These are phyloP conservation scores for Spathaspora gorwiae DNA, from an alignment of 805 yeast species.

Conservation along the genomic window DNA sequence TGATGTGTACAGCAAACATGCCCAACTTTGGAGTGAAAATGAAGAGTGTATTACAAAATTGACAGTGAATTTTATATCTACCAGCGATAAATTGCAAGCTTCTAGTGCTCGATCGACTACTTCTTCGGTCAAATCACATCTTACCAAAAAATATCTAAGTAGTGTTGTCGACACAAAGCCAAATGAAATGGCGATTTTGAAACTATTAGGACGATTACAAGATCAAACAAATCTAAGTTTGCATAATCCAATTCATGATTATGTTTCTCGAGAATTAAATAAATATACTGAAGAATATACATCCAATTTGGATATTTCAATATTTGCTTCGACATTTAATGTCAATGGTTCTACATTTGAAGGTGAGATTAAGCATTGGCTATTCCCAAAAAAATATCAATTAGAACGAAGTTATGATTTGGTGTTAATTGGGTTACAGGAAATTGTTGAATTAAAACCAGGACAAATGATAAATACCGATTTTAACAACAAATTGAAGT, in stretches of 20 bases:
- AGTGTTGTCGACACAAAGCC: conserved; percentile 40
- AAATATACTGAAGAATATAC: conserved; percentile 38
- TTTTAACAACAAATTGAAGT: conserved; percentile 49
- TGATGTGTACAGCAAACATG: conserved; percentile 36
- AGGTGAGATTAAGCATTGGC: conserved; percentile 39
- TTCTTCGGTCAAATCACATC: conserved; percentile 27
- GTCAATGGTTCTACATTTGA: conserved; percentile 48
- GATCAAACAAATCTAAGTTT: conserved; percentile 42
- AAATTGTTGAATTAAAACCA: conserved; percentile 71
- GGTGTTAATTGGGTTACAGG: conserved; percentile 82
- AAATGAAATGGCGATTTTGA: conserved; percentile 41
- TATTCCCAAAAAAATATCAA: conserved; percentile 34
- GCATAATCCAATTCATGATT: conserved; percentile 53
- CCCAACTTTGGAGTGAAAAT: conserved; percentile 46
- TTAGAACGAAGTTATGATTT: conserved; percentile 52
- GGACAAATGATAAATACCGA: conserved; percentile 82
- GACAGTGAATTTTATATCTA: conserved; percentile 35
- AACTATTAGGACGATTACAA: conserved; percentile 45
- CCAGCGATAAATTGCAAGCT: conserved; percentile 34
- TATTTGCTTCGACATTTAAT: conserved; percentile 51
- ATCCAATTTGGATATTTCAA: conserved; percentile 33
- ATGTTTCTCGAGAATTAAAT: conserved; percentile 39
- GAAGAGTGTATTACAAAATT: conserved; percentile 37
- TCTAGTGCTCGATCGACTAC: conserved; percentile 40
- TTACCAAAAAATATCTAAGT: conserved; percentile 33